Evolutionary conservation across 305 asterid species (phyloP), one percentile per base, ranked within the genome.

Genomic region (Solanum hybrid): DNA sequence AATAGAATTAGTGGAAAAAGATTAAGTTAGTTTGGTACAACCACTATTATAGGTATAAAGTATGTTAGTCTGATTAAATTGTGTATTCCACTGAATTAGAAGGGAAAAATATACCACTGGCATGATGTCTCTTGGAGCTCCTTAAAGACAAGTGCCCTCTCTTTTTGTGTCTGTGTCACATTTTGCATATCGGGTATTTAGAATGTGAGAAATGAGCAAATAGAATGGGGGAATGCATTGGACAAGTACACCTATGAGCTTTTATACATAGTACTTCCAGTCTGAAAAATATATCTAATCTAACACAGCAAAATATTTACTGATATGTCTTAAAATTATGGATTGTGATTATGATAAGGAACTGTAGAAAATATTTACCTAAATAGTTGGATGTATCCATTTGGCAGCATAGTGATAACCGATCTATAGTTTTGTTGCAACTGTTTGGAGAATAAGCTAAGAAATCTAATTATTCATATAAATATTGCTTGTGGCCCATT

Each of bases 11-110:
- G 75, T 82, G 86, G 42, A 82, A 89, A 90, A 89, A 60, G 64
- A 87, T 35, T 24, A 24, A 64, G 71, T 85, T 81, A 91, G 89
- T 90, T 71, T 56, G 88, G 85, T 85, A 91, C 78, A 88, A 31
- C 78, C 86, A 89, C 88, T 80, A 34, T 71, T 66, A 38, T 56
- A 56, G 14, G 40, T 35, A 86, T 78, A 35, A 89, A 36, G 56
- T 27, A 45, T 10, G 66, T 38, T 60, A 66, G 76, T 81, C 38
- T 69, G 31, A 72, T 66, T 77, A 17, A 73, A 29, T 78, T 79
- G 66, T 19, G 8, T 34, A 80, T 66, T 66, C 84, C 34, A 73
- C 38, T 90, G 87, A 90, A 78, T 78, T 5, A 22, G 60, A 78
- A 45, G 22, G 51, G 60, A 24, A 34, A 4, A 69, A n/a, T 56